Percentiles rank a stretch among this genome's conserved stretches.
Evolutionary conservation across 2,329 filamentous ascomycete species (phyloP).

Genomic region (Rhytidhysteron rufulum): DNA sequence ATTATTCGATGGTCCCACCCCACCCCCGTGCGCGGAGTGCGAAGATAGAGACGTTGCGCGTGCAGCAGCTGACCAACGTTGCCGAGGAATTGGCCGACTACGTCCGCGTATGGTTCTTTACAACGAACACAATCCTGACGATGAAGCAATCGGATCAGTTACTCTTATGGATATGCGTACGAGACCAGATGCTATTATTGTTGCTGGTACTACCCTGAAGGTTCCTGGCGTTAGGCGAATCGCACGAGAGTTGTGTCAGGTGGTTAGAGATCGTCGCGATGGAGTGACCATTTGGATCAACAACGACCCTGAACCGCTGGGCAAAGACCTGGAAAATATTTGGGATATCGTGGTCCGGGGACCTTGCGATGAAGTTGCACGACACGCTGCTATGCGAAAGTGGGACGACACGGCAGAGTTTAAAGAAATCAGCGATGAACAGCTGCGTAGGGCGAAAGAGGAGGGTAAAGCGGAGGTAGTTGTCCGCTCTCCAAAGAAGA

Average conservation of each 20-base stretch:
- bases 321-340: slow-evolving; percentile 81
- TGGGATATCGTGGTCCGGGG: slow-evolving; percentile 90
- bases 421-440: slow-evolving; percentile 32
- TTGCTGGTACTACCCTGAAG: slow-evolving; percentile 93
- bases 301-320: slow-evolving; percentile 75
- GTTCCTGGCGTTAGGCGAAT: slow-evolving; percentile 89
- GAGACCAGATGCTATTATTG: slow-evolving; percentile 85
- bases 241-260: slow-evolving; percentile 83
- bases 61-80: slow-evolving; percentile 77
- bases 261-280: slow-evolving; percentile 76
- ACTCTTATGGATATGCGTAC: slow-evolving; percentile 80
- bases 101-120: slow-evolving; percentile 94
- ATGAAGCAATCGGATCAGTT: slow-evolving; percentile 91
- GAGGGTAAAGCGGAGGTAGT: slow-evolving; percentile 29
- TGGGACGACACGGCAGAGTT: slow-evolving; percentile 50
- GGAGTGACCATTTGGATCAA: slow-evolving; percentile 95
- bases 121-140: slow-evolving; percentile 95
- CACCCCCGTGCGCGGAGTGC: slow-evolving; percentile 76
- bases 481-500: slow-evolving; percentile 29
- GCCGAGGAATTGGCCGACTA: slow-evolving; percentile 86
- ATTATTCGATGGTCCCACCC: slow-evolving; percentile 78
- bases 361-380: slow-evolving; percentile 83
- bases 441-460: slow-evolving; percentile 26
- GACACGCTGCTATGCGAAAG: slow-evolving; percentile 58
- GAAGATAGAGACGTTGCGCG: slow-evolving; percentile 71